Base-by-base conservation (phyloP, 345 rosid genomes). In the Passiflora organensis region DNA sequence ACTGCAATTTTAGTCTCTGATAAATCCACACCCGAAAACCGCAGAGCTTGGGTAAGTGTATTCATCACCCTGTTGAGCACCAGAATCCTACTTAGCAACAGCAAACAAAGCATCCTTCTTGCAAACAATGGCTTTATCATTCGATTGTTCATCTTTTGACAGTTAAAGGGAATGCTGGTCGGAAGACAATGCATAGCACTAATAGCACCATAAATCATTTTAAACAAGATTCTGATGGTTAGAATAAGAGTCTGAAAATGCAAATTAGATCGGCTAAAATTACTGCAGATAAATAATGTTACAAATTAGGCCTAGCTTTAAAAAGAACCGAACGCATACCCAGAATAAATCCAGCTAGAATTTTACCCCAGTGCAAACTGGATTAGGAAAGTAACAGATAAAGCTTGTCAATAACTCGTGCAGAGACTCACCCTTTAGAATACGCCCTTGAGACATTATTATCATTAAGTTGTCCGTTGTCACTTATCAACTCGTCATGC, bases 1-100 rank as follows among this genome's bases (percentile, higher is more conserved):
- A 88, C 94, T 14, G 83, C 73, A 64, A 88, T 73, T 66, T 47
- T 72, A 37, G 94, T 68, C 64, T 73, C 83, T 23, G 88, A 72
- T 66, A 85, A 45, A 57, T 89, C 81, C 70, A 89, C 87, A 43
- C 91, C 89, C 2, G 86, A 80, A 25, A 84, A 80, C 50, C 56
- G 82, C 62, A 89, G 73, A 22, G 77, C 80, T 67, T 75, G 76
- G 41, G 80, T 82, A 72, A 89, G 60, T 43, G 62, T 67, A 48
- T 71, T 60, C 64, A 74, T 66, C 58, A 89, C 51, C 84, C 96
- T 85, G 83, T 50, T 55, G 28, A 59, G 68, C 53, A 65, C 32
- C 50, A 65, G 17, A 15, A 21, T 16, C 20, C 38, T 38, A 51
- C 38, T 47, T 42, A 34, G 45, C 58, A 34, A 59, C 24, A 18